Evolutionary conservation across 495 filamentous ascomycete genomes (phyloP).

Genomic region (Xanthoparmelia taractica): DNA sequence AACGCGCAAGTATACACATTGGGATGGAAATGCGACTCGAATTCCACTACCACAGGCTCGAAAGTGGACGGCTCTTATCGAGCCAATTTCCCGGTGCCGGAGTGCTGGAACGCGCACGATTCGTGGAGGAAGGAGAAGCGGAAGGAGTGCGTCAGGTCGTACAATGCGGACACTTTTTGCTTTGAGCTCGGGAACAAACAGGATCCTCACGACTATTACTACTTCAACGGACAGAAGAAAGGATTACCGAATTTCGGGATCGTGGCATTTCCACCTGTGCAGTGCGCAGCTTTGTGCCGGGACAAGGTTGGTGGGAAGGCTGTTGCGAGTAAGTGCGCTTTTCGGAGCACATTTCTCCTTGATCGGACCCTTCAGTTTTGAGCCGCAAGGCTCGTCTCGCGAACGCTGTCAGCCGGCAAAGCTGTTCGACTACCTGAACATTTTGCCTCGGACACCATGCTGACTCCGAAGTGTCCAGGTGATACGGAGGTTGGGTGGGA

Average conservation of each 20-base stretch:
- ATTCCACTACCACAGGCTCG: not conserved
- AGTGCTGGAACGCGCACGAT: not conserved
- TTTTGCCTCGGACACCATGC: not conserved
- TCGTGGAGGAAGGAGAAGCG: not conserved
- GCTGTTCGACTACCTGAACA: not conserved
- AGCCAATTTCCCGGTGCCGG: not conserved
- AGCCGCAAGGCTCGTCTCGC: no score
- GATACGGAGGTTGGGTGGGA: not conserved
- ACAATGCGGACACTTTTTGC: not conserved
- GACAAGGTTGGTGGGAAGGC: not conserved
- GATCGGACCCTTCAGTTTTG: no score
- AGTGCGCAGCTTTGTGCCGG: not conserved
- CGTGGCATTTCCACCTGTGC: not conserved
- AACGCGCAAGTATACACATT: not conserved
- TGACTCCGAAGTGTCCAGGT: not conserved
- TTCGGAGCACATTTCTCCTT: no score
- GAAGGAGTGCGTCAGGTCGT: not conserved
- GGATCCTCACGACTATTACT: not conserved
- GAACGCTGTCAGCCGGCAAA: no score
- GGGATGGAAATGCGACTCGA: not conserved
- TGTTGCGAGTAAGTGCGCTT: not conserved
- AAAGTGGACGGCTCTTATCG: not conserved
- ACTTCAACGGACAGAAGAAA: not conserved
- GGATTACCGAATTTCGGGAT: not conserved
- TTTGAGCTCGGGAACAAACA: not conserved